These are phyloP conservation scores for Aspergillus ustus DNA, from an alignment of 2,329 filamentous ascomycete genomes.

Conservation along the genomic window DNA sequence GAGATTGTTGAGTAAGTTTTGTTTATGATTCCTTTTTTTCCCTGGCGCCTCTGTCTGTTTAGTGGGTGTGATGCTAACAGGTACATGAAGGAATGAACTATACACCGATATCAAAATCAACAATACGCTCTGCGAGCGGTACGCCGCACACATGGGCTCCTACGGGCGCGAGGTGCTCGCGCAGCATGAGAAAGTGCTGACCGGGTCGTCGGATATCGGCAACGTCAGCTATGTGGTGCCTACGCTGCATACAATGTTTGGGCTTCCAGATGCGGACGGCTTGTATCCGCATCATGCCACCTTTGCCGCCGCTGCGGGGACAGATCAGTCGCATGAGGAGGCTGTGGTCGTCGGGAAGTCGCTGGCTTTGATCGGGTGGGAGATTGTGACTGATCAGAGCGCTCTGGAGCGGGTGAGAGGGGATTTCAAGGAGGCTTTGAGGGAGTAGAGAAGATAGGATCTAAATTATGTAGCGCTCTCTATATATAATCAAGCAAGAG, in stretches of 20 bases:
- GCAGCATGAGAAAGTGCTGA: conserved; percentile 44
- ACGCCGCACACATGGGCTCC: conserved; percentile 50
- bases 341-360: conserved; percentile 53
- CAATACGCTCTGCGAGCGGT: conserved; percentile 49
- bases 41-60: too few species aligned
- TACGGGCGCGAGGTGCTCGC: conserved; percentile 45
- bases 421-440: neutral
- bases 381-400: conserved; percentile 30
- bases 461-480: neutral
- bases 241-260: neutral
- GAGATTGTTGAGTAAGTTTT: conserved; percentile 42
- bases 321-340: conserved; percentile 45
- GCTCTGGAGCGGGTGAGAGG: neutral
- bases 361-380: conserved; percentile 46
- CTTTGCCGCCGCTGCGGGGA: conserved; percentile 53
- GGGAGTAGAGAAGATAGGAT: neutral
- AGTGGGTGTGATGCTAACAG: neutral
- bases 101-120: conserved; percentile 56
- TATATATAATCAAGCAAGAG: neutral
- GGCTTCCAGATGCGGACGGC: neutral
- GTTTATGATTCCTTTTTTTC: too few species aligned
- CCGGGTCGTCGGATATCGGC: conserved; percentile 54
- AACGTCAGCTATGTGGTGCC: neutral
- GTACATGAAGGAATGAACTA: conserved; percentile 24
- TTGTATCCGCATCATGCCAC: conserved; percentile 12